phyloP scores from a whole-genome alignment of 1,139 yeast species.

The Sugiyamaella paludigena region DNA sequence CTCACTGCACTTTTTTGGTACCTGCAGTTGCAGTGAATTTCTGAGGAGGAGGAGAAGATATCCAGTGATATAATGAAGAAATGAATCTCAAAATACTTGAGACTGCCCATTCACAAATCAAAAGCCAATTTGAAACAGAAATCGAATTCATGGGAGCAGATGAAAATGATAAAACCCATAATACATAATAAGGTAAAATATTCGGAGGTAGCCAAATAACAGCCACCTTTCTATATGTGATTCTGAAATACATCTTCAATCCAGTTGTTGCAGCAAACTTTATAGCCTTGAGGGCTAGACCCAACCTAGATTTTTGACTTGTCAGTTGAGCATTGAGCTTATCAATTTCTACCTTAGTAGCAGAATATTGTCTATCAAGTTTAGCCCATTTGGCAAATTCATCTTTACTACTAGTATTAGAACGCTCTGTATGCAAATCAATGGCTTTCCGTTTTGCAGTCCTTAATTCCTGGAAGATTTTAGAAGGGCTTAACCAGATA shows the following conservation, averaged over 20 bases:
- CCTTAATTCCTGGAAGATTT: conserved; percentile 41
- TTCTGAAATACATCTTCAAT: conserved; percentile 47
- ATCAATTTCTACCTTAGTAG: conserved; percentile 53
- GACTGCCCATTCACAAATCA: conserved; percentile 33
- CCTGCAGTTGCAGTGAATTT: neutral
- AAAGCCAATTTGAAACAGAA: conserved; percentile 41
- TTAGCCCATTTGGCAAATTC: conserved; percentile 96
- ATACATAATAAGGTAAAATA: conserved; percentile 55
- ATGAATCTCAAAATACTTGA: conserved; percentile 10
- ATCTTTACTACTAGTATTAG: conserved; percentile 79
- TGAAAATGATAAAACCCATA: conserved; percentile 60
- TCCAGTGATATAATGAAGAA: neutral
- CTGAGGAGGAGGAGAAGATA: neutral
- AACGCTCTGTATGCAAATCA: conserved; percentile 51
- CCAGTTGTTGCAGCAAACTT: conserved; percentile 38
- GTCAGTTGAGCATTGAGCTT: conserved; percentile 39
- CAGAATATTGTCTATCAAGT: conserved; percentile 69
- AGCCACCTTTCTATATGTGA: conserved; percentile 56
- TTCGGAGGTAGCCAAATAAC: conserved; percentile 62
- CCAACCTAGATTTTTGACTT: conserved; percentile 42
- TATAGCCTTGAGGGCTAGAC: conserved; percentile 29
- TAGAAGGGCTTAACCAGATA: conserved; percentile 38
- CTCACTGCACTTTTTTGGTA: no score
- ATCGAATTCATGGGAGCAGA: conserved; percentile 52
- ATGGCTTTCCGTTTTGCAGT: conserved; percentile 47